Base-by-base conservation (phyloP, 148 eudicot species). In the Cornus suecica region DNA sequence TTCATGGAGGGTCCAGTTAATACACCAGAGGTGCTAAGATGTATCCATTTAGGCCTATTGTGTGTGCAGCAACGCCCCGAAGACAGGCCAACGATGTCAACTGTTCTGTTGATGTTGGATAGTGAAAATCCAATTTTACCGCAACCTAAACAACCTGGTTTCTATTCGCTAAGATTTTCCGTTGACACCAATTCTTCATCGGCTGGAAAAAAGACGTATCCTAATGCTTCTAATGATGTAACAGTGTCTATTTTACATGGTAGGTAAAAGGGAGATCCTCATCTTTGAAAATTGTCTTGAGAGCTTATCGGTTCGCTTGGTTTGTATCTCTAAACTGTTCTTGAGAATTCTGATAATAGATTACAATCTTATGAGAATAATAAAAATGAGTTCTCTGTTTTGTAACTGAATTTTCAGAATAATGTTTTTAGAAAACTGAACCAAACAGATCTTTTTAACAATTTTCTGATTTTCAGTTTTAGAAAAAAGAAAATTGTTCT, bases 91-190 rank as follows among this genome's bases (percentile, higher is more conserved):
- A 24, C 51, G 7, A 32, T 72, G 66, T 34, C 67, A 23, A 18
- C 14, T 32, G 54, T 72, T 14, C 8, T 72, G 25, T 60, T 61
- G 34, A 72, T 60, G 66, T 60, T 72, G 42, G 54, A 72, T 10
- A 32, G 31, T 22, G 66, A 61, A 28, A 72, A 72, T 4, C 16
- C 29, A 34, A 60, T 8, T 0, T 25, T 72, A 1, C 52, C 67
- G 11, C 51, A 10, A 8, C 75, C 75, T 32, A 60, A 58, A 72
- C 75, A 72, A 72, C 75, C 67, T 10, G 75, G 67, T 26, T 32
- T 60, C 34, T 72, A 72, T 52, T 23, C 66, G 23, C 52, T 7
- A 32, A 58, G 66, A 15, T 34, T 32, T 32, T 13, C 13, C 1
- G 22, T 27, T 10, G 67, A 72, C 5, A 32, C 15, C 5, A 66